Base-by-base conservation (phyloP, 1,139 yeast species). In the Suhomyces bribrorum region DNA sequence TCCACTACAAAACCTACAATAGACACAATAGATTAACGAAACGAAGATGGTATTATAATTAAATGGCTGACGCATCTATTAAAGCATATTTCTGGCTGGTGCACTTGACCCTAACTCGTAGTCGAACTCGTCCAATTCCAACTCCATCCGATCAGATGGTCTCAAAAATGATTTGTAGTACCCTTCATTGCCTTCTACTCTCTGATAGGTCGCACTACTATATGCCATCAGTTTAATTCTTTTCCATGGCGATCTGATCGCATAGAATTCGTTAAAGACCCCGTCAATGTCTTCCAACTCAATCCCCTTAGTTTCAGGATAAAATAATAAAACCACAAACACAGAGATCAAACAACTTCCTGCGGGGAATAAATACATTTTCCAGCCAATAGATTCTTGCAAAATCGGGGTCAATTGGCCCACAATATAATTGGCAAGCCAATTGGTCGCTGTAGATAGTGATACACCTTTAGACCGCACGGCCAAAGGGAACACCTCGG, bases 271-370 rank as follows among this genome's bases (percentile, higher is more conserved):
- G 40, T 86, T 90, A 59, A 89, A 89, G 17, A 88, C 69, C 7
- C 79, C 66, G 58, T 88, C 81, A 67, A 77, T 76, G 44, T 76
- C 77, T 53, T 77, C 82, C 34, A 77, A 62, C 42, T 71, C 71
- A 20, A 75, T 66, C 3, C 81, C 81, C 45, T 73, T 71, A 11
- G 82, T 77, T 52, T 77, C 82, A 0, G 81, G 81, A 54, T 75
- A 76, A 31, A 70, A 65, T 40, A 61, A 59, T 44, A 67, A 61
- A 38, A 75, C 81, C 31, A 72, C 72, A 3, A 63, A 18, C 8
- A 72, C 67, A 23, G 79, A 70, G 3, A 70, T 47, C 8, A 73
- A 52, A 58, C 82, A 76, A 31, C 70, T 66, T 3, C 55, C 41
- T 3, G 78, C 79, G 7, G 79, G 80, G 32, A 74, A 62, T 28